These are phyloP conservation scores for Heterobasidion parviporum DNA, from an alignment of 1,284 basidiomycete species.

Conservation along the genomic window DNA sequence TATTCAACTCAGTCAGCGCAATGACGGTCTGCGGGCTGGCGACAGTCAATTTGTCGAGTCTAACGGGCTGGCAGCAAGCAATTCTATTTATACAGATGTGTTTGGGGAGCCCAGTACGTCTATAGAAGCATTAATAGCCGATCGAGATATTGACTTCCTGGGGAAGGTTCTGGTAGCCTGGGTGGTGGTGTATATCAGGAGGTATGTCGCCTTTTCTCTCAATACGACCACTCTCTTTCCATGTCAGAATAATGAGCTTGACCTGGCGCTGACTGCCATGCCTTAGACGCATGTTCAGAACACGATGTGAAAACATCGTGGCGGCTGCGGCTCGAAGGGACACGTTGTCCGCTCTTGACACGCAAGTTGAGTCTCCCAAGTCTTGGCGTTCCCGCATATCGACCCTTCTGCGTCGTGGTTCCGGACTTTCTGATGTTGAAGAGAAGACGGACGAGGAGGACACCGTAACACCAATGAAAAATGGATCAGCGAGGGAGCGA, in stretches of 20 bases:
- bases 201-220: conserved; percentile 11
- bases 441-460: conserved; percentile 7
- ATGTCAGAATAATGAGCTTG: not conserved
- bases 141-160: not conserved
- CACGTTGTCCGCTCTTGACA: not conserved
- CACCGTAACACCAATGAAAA: not conserved
- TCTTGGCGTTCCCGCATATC: conserved; percentile 1
- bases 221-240: not conserved
- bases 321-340: conserved; percentile 7
- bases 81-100: conserved; percentile 70
- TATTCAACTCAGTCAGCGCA: conserved; percentile 71
- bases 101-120: conserved; percentile 60
- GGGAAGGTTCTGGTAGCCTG: conserved; percentile 24
- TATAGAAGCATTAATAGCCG: not conserved
- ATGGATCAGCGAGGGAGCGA: conserved; percentile 5
- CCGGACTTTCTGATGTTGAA: not conserved
- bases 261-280: not conserved
- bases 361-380: not conserved
- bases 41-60: conserved; percentile 63
- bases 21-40: conserved; percentile 75
- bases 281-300: conserved; percentile 11
- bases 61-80: conserved; percentile 72
- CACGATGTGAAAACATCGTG: conserved; percentile 12
- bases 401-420: not conserved
- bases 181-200: conserved; percentile 22